phyloP scores from a whole-genome alignment of 257 asterid species.

The Solanum medicagineum region DNA sequence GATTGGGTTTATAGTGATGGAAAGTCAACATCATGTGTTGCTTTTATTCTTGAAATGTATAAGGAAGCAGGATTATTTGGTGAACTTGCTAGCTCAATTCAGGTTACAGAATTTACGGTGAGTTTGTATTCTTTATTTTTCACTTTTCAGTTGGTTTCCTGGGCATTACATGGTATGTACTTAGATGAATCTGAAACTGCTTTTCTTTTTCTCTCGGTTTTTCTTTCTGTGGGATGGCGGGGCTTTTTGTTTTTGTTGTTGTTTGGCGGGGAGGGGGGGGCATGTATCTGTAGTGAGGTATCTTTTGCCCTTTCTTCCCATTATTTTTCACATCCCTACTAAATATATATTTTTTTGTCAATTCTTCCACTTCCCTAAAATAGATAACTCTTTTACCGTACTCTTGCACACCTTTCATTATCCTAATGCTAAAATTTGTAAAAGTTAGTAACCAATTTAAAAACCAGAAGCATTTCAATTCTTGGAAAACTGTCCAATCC shows the following conservation, averaged over 20 bases:
- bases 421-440: neutral
- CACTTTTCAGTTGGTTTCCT: neutral
- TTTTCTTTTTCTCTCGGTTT: neutral
- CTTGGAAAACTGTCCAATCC: neutral
- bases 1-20: slow-evolving; percentile 83
- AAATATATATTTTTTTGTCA: neutral
- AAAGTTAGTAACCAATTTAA: neutral
- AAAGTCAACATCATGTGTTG: slow-evolving; percentile 79
- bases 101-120: slow-evolving; percentile 94
- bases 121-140: slow-evolving; percentile 12
- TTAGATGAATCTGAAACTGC: neutral
- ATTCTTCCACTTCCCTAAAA: neutral
- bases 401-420: neutral
- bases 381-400: neutral
- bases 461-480: neutral
- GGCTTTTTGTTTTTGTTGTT: neutral
- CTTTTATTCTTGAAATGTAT: slow-evolving; percentile 80
- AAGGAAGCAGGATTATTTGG: slow-evolving; percentile 92
- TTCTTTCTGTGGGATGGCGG: neutral
- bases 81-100: slow-evolving; percentile 51
- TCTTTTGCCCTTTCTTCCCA: neutral
- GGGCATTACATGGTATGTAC: neutral
- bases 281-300: neutral
- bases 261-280: neutral
- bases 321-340: neutral